Evolutionary conservation across 345 rosid species (phyloP).

Genomic region (Isatis tinctoria): DNA sequence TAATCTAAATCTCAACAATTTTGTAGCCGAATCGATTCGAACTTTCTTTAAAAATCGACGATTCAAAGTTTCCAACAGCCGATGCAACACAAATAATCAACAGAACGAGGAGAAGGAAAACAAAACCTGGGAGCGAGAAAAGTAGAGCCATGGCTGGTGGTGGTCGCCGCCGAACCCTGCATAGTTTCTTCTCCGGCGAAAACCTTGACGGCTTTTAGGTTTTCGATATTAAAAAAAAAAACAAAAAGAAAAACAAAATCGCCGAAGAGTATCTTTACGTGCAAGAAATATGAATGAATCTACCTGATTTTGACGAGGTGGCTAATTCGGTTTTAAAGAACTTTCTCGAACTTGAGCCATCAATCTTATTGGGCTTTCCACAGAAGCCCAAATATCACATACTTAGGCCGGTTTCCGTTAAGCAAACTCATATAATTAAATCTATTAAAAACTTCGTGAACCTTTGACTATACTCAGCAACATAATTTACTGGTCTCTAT

Average conservation of each 20-base stretch:
- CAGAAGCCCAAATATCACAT: neutral
- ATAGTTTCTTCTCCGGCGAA: slow-evolving; percentile 25
- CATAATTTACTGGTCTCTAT: too few relatives aligned
- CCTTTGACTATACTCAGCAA: too few relatives aligned
- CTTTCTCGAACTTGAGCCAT: neutral
- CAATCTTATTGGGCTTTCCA: slow-evolving; percentile 18
- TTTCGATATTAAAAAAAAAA: neutral
- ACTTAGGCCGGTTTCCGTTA: neutral
- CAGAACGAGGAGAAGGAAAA: neutral
- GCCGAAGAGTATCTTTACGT: slow-evolving; percentile 21
- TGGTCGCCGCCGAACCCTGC: slow-evolving; percentile 37
- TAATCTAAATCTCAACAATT: neutral
- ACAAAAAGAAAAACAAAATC: neutral
- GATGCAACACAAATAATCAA: neutral
- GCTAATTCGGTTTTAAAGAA: slow-evolving; percentile 9
- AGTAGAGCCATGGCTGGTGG: slow-evolving; percentile 15
- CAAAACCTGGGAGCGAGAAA: slow-evolving; percentile 20
- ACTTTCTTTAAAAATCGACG: neutral
- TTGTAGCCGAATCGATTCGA: neutral
- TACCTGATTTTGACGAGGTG: neutral
- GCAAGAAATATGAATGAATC: slow-evolving; percentile 34
- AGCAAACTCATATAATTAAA: too few relatives aligned
- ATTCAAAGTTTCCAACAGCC: neutral
- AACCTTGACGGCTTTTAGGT: slow-evolving; percentile 18
- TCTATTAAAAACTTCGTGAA: too few relatives aligned